These are phyloP conservation scores for Diaporthe vexans DNA, from an alignment of 2,329 filamentous ascomycete genomes.

Conservation along the genomic window DNA sequence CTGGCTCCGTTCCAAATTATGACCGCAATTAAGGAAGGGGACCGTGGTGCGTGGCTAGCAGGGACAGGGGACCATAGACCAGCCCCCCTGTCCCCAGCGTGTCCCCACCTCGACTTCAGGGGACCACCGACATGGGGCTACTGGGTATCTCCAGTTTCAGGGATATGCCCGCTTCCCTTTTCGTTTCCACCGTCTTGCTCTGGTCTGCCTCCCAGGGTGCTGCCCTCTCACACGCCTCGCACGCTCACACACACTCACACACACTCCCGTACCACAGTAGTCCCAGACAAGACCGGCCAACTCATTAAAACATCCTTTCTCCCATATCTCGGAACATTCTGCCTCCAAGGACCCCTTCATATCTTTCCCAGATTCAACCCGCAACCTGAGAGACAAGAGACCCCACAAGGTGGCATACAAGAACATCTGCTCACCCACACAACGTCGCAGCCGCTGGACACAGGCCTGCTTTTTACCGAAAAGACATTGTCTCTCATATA, in stretches of 20 bases:
- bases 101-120: slow-evolving; percentile 35
- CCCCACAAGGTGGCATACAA: slow-evolving; percentile 29
- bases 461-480: slow-evolving; percentile 32
- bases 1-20: slow-evolving; percentile 32
- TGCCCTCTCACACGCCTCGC: slow-evolving; percentile 10
- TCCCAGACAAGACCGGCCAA: slow-evolving; percentile 37
- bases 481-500: slow-evolving; percentile 42
- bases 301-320: slow-evolving; percentile 41
- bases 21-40: slow-evolving; percentile 27
- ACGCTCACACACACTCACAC: neutral
- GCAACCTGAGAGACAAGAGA: neutral
- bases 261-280: neutral
- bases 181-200: slow-evolving; percentile 19
- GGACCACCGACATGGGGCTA: slow-evolving; percentile 31
- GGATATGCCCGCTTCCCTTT: slow-evolving; percentile 36
- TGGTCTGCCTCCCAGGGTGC: neutral
- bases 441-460: slow-evolving; percentile 24
- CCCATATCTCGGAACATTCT: slow-evolving; percentile 35
- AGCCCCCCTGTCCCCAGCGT: slow-evolving; percentile 20
- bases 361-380: slow-evolving; percentile 25
- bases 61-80: neutral
- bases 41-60: slow-evolving; percentile 38
- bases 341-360: slow-evolving; percentile 33
- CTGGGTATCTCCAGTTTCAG: slow-evolving; percentile 32
- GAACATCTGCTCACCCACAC: slow-evolving; percentile 24